phyloP scores from a whole-genome alignment of 2,329 filamentous ascomycete genomes.

The Amphichorda felina region DNA sequence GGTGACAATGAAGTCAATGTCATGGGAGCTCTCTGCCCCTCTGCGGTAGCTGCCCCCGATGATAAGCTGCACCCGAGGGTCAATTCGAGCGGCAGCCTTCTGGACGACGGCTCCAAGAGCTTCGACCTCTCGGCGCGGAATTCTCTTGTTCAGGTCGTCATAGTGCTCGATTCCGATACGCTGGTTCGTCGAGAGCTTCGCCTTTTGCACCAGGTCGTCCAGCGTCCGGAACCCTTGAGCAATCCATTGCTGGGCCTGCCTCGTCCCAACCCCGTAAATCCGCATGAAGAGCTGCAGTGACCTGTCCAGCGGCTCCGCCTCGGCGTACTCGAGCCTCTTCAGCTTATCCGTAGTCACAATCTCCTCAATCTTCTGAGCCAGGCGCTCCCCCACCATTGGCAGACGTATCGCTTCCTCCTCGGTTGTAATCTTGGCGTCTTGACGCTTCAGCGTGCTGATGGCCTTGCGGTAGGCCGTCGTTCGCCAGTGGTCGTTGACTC shows the following conservation, averaged over 20 bases:
- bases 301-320: slow-evolving; percentile 52
- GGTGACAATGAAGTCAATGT: slow-evolving; percentile 79
- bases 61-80: slow-evolving; percentile 55
- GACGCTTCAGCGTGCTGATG: slow-evolving; percentile 59
- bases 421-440: slow-evolving; percentile 51
- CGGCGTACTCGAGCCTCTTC: slow-evolving; percentile 58
- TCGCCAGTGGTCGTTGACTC: slow-evolving; percentile 68
- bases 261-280: slow-evolving; percentile 67
- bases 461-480: slow-evolving; percentile 64
- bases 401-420: slow-evolving; percentile 57
- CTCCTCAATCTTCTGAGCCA: slow-evolving; percentile 83
- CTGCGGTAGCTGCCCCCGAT: slow-evolving; percentile 79
- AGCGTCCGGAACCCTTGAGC: slow-evolving; percentile 63
- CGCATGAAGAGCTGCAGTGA: slow-evolving; percentile 59
- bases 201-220: slow-evolving; percentile 52
- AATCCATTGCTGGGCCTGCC: slow-evolving; percentile 65
- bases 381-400: slow-evolving; percentile 55
- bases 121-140: slow-evolving; percentile 66
- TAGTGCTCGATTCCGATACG: slow-evolving; percentile 68
- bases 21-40: slow-evolving; percentile 61
- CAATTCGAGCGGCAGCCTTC: slow-evolving; percentile 43
- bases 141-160: slow-evolving; percentile 65
- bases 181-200: slow-evolving; percentile 57
- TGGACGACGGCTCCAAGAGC: slow-evolving; percentile 55
- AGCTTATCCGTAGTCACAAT: slow-evolving; percentile 67